Evolutionary conservation across 208 protist genomes (phyloP).

Genomic region (Leishmania tropica): DNA sequence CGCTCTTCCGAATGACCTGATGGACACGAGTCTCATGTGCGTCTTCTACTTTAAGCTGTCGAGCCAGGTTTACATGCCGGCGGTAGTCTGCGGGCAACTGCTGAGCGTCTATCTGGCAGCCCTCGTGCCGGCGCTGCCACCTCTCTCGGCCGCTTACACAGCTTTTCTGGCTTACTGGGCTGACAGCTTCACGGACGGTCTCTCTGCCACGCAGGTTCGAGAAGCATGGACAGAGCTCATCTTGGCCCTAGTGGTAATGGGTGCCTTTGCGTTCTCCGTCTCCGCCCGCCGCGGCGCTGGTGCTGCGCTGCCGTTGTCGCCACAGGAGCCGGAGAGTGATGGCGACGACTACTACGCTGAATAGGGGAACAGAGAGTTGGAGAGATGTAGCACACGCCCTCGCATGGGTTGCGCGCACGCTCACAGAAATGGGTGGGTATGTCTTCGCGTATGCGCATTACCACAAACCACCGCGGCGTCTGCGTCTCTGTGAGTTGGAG

Average conservation of each 20-base stretch:
- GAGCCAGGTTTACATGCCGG: slow-evolving; percentile 49
- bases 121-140: slow-evolving; percentile 37
- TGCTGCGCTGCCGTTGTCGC: not conserved
- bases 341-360: slow-evolving; percentile 33
- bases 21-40: slow-evolving; percentile 54
- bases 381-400: not conserved
- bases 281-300: slow-evolving; percentile 36
- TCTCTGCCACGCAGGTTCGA: slow-evolving; percentile 25
- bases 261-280: slow-evolving; percentile 37
- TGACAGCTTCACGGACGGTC: not conserved
- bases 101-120: slow-evolving; percentile 59
- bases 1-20: slow-evolving; percentile 53
- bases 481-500: not conserved
- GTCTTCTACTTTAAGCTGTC: slow-evolving; percentile 46
- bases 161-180: slow-evolving; percentile 20
- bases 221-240: slow-evolving; percentile 35
- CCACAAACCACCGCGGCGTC: not conserved
- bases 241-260: slow-evolving; percentile 25
- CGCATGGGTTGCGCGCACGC: not conserved
- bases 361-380: not conserved
- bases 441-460: not conserved
- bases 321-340: slow-evolving; percentile 12
- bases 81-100: slow-evolving; percentile 56
- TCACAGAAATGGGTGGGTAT: not conserved
- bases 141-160: slow-evolving; percentile 21